Percentiles rank a stretch among this genome's conserved stretches.
These are phyloP conservation scores for Alternaria metachromatica DNA, from an alignment of 2,329 filamentous ascomycete genomes.

Conservation along the genomic window DNA sequence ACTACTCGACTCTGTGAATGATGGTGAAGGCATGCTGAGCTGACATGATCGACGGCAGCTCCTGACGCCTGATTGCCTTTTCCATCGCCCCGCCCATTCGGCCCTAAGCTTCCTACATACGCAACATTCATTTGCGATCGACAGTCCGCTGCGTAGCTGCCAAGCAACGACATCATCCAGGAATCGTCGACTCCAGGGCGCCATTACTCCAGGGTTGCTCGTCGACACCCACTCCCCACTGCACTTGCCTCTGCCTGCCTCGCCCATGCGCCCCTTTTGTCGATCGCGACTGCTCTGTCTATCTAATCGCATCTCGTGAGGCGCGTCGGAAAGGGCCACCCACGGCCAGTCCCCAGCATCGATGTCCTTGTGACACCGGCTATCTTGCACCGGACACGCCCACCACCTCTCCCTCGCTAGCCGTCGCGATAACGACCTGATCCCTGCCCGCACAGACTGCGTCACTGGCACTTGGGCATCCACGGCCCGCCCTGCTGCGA, in stretches of 20 bases:
- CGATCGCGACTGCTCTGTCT: conserved; percentile 20
- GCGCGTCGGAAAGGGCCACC: conserved; percentile 12
- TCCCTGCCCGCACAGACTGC: conserved; percentile 21
- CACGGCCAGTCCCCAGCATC: conserved; percentile 27
- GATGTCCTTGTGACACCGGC: conserved; percentile 49
- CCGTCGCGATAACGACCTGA: conserved; percentile 17
- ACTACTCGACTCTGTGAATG: conserved; percentile 1
- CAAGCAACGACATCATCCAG: conserved; percentile 38
- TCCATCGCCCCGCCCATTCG: conserved; percentile 24
- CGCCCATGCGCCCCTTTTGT: conserved; percentile 17
- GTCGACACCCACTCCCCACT: conserved; percentile 11
- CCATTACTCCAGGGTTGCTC: conserved; percentile 28
- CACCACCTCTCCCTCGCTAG: conserved; percentile 22
- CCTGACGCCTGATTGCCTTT: conserved; percentile 14
- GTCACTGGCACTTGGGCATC: conserved; percentile 24
- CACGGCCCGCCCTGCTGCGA: conserved; percentile 18
- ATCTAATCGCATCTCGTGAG: conserved; percentile 19
- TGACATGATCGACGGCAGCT: conserved; percentile 15
- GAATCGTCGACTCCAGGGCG: conserved; percentile 1
- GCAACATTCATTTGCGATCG: conserved; percentile 21
- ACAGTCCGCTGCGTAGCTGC: conserved; percentile 11
- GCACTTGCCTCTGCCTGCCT: conserved; percentile 8
- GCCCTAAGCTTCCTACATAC: conserved; percentile 22
- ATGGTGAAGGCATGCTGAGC: conserved; percentile 17
- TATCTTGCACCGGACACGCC: conserved; percentile 30